phyloP scores from a whole-genome alignment of 306 rosid species.

The Medicago truncatula region MtrunA17r5.0-ANR NC_053045.1:10784001-10784500 shows the following conservation, averaged over 20 bases:
- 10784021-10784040: not conserved
- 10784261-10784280: not conserved
- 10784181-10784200: slow-evolving; percentile 75
- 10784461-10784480: slow-evolving; percentile 36
- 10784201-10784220: slow-evolving; percentile 56
- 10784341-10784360: not conserved
- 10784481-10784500: slow-evolving; percentile 50
- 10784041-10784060: slow-evolving; percentile 64
- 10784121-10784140: slow-evolving; percentile 84
- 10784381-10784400: not conserved
- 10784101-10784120: slow-evolving; percentile 61
- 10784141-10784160: slow-evolving; percentile 56
- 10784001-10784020: not conserved
- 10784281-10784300: slow-evolving; percentile 13
- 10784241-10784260: not conserved
- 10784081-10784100: slow-evolving; percentile 66
- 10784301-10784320: slow-evolving; percentile 13
- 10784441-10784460: not conserved
- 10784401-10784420: slow-evolving; percentile 15
- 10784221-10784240: slow-evolving; percentile 52
- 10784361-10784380: not conserved
- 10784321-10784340: slow-evolving; percentile 7
- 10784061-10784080: slow-evolving; percentile 71
- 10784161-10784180: slow-evolving; percentile 58
- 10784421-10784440: not conserved